Base-by-base conservation (phyloP, 1,139 yeast species). In the Diutina rugosa region DNA sequence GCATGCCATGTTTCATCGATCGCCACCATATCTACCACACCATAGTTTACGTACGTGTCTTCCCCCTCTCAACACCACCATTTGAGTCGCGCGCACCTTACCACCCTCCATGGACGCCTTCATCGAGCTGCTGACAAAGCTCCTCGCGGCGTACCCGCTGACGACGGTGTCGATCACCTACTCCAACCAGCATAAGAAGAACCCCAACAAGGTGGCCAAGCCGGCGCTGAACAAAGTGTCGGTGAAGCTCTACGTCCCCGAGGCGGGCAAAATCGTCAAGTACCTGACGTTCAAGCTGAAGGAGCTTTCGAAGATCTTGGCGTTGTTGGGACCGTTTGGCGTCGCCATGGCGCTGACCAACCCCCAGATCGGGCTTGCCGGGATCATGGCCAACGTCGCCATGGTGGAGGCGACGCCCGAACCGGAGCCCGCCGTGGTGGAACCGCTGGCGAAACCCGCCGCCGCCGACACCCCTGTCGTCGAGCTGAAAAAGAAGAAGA, bases 251-350 rank as follows among this genome's bases (percentile, higher is more conserved):
- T 87, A 70, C 63, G 93, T 90, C 64, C 83, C 95, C 1, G 76
- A 72, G 18, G 76, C 84, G 14, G 96, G 96, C 2, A 77, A 84
- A 53, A 78, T 87, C 58, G 79, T 87, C 67, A 79, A 79, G 61
- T 81, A 78, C 64, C 77, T 76, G 58, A 84, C 96, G 0, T 72
- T 73, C 60, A 85, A 85, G 63, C 71, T 78, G 55, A 90, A 90
- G 68, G 97, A 90, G 67, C 79, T 91, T 51, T 85, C 93, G 18
- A 79, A 93, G 63, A 68, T 91, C 41, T 72, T 90, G 67, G 82
- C 89, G 47, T 90, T 91, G n/a, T 67, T 90, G 56, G 97, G 97
- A 0, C 97, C 97, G 4, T 77, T 80, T 59, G 93, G 95, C 2
- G 87, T 87, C 16, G 77, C 71, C 60, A 64, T 73, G 46, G 41